Percentiles rank a stretch among this genome's conserved stretches.
phyloP scores from a whole-genome alignment of 164 flowering plant species.

The Magnolia kwangsiensis region DNA sequence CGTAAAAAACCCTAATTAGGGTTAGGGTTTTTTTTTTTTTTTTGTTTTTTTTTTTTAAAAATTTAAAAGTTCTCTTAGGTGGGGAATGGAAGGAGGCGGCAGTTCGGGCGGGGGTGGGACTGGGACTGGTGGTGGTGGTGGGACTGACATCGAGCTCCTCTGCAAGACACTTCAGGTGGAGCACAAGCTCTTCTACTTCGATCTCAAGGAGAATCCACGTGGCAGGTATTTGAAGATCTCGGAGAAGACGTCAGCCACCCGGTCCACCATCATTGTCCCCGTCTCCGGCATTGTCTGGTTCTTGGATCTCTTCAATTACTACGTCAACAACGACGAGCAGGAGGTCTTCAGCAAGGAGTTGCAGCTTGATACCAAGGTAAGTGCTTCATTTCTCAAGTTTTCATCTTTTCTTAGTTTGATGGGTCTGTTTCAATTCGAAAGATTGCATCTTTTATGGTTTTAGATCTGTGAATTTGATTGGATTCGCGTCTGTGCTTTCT shows the following conservation, averaged over 20 bases:
- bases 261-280: conserved; percentile 96
- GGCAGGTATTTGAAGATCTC: conserved; percentile 93
- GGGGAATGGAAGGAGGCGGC: conserved; percentile 7
- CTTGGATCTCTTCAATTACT: conserved; percentile 95
- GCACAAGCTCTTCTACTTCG: conserved; percentile 97
- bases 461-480: not conserved
- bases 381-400: not conserved
- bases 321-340: conserved; percentile 68
- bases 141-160: conserved; percentile 81
- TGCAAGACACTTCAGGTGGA: conserved; percentile 95
- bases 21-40: not conserved
- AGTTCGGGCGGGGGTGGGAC: conserved; percentile 1
- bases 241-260: conserved; percentile 91
- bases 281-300: conserved; percentile 84
- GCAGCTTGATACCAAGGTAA: conserved; percentile 88
- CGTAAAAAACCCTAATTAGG: not conserved
- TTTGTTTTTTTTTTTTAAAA: too few species aligned
- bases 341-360: conserved; percentile 88
- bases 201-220: conserved; percentile 96
- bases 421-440: not conserved
- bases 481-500: not conserved
- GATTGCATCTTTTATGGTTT: not conserved
- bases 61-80: not conserved
- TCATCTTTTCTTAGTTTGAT: not conserved
- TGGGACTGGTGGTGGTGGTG: conserved; percentile 52